Evolutionary conservation across 139 green algal species (phyloP).

Genomic region (Ostreobium quekettii): DNA sequence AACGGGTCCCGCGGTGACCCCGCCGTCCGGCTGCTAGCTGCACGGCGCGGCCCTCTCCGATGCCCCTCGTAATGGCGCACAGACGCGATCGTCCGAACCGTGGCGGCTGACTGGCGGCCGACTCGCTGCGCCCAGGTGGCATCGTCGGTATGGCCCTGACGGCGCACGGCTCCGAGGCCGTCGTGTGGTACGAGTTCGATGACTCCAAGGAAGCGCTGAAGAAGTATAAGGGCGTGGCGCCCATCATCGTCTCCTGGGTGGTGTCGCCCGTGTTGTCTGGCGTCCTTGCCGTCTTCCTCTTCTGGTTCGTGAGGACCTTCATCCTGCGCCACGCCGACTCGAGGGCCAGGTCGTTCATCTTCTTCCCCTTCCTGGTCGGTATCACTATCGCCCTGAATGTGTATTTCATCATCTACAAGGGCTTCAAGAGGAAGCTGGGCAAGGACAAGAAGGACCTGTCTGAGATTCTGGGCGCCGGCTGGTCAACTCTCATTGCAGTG

Average conservation of each 20-base stretch:
- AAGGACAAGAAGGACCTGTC: conserved; percentile 11
- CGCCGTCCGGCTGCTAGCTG: too few species aligned
- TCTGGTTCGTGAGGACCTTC: conserved; percentile 22
- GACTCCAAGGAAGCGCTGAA: conserved; percentile 2
- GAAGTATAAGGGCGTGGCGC: conserved; percentile 24
- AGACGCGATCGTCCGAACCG: too few species aligned
- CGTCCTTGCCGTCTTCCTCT: conserved; percentile 27
- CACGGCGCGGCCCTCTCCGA: too few species aligned
- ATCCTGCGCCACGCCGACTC: conserved; percentile 31
- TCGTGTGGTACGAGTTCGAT: conserved; percentile 32
- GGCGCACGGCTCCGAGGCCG: conserved; percentile 20
- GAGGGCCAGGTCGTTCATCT: conserved; percentile 28
- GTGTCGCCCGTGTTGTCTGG: conserved; percentile 38
- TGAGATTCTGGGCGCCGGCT: conserved; percentile 7
- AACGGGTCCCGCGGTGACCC: too few species aligned
- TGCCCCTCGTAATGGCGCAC: too few species aligned
- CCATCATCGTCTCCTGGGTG: conserved; percentile 41
- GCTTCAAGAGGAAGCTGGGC: conserved; percentile 28
- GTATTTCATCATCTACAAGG: conserved; percentile 59
- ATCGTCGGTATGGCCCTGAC: conserved; percentile 30
- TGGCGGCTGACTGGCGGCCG: too few species aligned
- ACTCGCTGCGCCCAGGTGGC: too few species aligned
- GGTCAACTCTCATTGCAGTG: conserved; percentile 5
- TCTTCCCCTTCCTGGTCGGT: conserved; percentile 35
- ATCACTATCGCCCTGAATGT: conserved; percentile 42